These are phyloP conservation scores for Astragalus membranaceus DNA, from an alignment of 306 rosid species.

Conservation along the genomic window DNA sequence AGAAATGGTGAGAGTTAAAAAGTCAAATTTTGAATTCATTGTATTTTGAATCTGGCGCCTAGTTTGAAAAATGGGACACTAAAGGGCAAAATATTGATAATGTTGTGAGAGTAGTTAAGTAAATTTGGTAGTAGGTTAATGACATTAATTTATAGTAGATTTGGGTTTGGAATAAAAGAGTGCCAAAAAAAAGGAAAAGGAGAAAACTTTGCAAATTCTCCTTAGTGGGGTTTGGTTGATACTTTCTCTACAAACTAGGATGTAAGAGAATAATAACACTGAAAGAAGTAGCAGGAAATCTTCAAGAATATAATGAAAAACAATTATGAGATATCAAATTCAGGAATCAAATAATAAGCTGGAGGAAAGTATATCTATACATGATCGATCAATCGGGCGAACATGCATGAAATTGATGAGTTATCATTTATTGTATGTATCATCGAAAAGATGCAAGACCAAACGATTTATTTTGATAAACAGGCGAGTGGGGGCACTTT, in stretches of 20 bases:
- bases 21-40: too few species aligned
- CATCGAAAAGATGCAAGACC: not conserved
- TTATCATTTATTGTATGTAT: conserved; percentile 13
- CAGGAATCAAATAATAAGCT: conserved; percentile 33
- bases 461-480: not conserved
- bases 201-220: conserved; percentile 44
- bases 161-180: conserved; percentile 88
- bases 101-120: too few species aligned
- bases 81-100: too few species aligned
- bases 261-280: conserved; percentile 33
- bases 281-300: conserved; percentile 32
- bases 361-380: conserved; percentile 28
- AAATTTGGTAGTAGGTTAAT: too few species aligned
- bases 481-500: too few species aligned
- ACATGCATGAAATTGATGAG: not conserved
- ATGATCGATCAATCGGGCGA: conserved; percentile 3
- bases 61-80: too few species aligned
- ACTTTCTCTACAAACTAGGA: conserved; percentile 56
- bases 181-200: conserved; percentile 32
- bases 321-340: conserved; percentile 37
- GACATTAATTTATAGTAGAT: too few species aligned
- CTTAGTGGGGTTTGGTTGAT: conserved; percentile 57
- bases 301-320: conserved; percentile 35
- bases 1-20: too few species aligned
- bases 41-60: too few species aligned